Percentiles rank a stretch among this genome's conserved stretches.
Evolutionary conservation across 371 early-diverging fungal species (phyloP).

Genomic region (Batkoa obscura): DNA sequence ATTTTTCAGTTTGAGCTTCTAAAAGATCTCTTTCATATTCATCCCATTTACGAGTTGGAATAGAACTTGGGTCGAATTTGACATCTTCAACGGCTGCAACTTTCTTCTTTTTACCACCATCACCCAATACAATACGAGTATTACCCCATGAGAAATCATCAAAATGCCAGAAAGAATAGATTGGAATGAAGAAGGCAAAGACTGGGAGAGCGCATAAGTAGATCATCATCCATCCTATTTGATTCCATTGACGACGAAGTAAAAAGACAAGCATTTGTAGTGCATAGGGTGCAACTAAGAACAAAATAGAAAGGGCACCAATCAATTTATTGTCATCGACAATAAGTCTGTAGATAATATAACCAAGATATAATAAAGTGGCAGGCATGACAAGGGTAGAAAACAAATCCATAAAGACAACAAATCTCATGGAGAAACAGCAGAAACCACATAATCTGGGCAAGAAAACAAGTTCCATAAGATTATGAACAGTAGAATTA

Average conservation of each 20-base stretch:
- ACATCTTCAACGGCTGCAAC: conserved; percentile 25
- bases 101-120: conserved; percentile 43
- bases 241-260: conserved; percentile 68
- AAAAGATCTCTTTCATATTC: conserved; percentile 32
- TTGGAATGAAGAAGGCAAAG: conserved; percentile 59
- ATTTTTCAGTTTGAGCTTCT: conserved; percentile 12
- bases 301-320: conserved; percentile 35
- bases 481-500: conserved; percentile 92
- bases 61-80: conserved; percentile 10
- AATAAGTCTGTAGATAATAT: conserved; percentile 37
- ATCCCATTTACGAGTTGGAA: conserved; percentile 38
- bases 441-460: conserved; percentile 90
- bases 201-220: conserved; percentile 66
- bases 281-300: conserved; percentile 62
- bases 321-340: conserved; percentile 26
- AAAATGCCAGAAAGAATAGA: conserved; percentile 91
- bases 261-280: conserved; percentile 71
- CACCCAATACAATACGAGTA: conserved; percentile 71
- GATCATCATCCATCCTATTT: conserved; percentile 91
- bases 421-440: conserved; percentile 96
- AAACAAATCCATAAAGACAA: conserved; percentile 83
- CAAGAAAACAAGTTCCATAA: conserved; percentile 75
- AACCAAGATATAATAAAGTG: conserved; percentile 63
- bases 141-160: conserved; percentile 98
- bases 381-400: conserved; percentile 89